Percentiles rank a stretch among this genome's conserved stretches.
Conservation (phyloP, 192 early-diverging fungal species). For the Rhizophagus clarus region DNA sequence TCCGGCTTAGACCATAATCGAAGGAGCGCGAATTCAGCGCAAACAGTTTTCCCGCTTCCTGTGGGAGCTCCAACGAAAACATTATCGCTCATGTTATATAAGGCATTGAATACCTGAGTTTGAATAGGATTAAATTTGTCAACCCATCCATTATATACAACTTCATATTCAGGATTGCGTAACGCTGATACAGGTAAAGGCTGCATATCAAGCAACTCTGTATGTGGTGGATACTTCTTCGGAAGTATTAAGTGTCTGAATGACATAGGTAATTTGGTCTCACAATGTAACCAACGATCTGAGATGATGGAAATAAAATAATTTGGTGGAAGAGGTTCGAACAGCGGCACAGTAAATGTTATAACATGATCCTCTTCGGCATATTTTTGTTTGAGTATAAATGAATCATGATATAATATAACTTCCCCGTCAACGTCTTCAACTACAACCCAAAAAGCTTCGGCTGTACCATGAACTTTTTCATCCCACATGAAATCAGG, state of each 20-base stretch:
- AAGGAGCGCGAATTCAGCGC: conserved; percentile 93
- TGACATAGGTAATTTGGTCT: conserved; percentile 90
- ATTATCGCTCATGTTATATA: conserved; percentile 88
- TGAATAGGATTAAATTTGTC: conserved; percentile 92
- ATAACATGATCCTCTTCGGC: conserved; percentile 81
- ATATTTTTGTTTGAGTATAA: conserved; percentile 87
- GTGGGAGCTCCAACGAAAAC: conserved; percentile 90
- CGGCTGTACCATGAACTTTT: conserved; percentile 79
- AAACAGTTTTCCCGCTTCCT: conserved; percentile 94
- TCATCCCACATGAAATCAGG: conserved; percentile 96
- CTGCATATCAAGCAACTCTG: conserved; percentile 92
- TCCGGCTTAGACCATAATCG: conserved; percentile 73
- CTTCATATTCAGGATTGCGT: conserved; percentile 74
- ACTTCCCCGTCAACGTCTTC: conserved; percentile 93
- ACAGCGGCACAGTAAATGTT: conserved; percentile 88
- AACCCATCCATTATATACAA: conserved; percentile 60
- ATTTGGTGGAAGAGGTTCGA: conserved; percentile 93
- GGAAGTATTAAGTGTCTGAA: conserved; percentile 93
- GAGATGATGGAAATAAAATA: conserved; percentile 93
- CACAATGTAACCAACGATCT: conserved; percentile 94
- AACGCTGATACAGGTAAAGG: conserved; percentile 82
- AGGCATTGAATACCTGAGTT: conserved; percentile 90
- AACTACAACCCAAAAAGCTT: conserved; percentile 93
- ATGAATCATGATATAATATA: conserved; percentile 88
- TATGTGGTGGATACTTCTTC: conserved; percentile 91